Base-by-base conservation (phyloP, 805 yeast species). In the Yarrowia sp. region DNA sequence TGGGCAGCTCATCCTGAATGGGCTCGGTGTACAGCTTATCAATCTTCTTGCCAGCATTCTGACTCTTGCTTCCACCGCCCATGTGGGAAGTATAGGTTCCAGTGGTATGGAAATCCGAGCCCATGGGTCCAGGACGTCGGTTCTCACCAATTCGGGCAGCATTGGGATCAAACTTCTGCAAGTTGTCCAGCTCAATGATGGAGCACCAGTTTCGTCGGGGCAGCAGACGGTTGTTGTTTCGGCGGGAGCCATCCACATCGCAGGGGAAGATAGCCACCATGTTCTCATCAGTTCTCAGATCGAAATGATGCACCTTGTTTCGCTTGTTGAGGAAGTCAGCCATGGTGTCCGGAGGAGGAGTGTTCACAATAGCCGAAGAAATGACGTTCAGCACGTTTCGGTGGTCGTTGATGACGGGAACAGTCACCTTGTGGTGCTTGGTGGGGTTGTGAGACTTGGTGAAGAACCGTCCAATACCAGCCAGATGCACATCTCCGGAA, bases 401-500 rank as follows among this genome's bases (percentile, higher is more conserved):
- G 22, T 61, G 64, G 36, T 61, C 64, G 8, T 61, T 32, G 35
- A 46, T 48, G 21, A 48, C 56, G n/a, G 64, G 56, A 8, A 61
- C 56, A 44, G 54, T 46, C 46, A 70, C 67, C 28, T 67, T 65
- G 36, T 89, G 88, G 75, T 92, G 97, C 41, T 79, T 74, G 68
- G 85, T 86, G 0, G 96, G 92, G 16, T 74, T 72, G 67, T 83
- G 81, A 5, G 81, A 56, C 82, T 70, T 70, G 8, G 91, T 76
- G 70, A 82, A 83, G 76, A 93, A 83, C 69, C 96, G 79, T 12
- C 97, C 96, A 66, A 92, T 76, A 49, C 92, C 88, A 65, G 95
- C 87, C 68, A 93, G 79, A 76, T 95, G 99, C 46, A 95, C 98
- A 73, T 93, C 99, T 32, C 99, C 99, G 14, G 92, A 83, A 24